These are phyloP conservation scores for Colletotrichum gloeosporioides DNA, from an alignment of 2,329 filamentous ascomycete genomes.

Conservation along the genomic window DNA sequence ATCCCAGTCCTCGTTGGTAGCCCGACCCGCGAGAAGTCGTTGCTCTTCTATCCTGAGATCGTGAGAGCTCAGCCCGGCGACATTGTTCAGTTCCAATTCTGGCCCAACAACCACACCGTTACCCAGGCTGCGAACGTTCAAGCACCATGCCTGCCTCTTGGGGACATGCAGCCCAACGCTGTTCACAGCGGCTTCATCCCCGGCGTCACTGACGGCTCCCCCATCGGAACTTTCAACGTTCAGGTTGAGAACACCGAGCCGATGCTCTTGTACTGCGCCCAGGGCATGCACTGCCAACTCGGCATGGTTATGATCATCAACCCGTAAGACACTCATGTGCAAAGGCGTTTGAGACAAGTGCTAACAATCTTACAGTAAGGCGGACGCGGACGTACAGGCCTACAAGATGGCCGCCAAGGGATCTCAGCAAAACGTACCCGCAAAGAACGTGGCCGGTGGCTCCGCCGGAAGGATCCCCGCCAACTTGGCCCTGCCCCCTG, in stretches of 20 bases:
- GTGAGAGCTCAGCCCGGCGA: slow-evolving; percentile 40
- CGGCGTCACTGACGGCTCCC: slow-evolving; percentile 36
- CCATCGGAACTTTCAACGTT: slow-evolving; percentile 52
- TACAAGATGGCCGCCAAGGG: background rate
- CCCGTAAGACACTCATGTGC: slow-evolving; percentile 32
- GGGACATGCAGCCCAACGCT: slow-evolving; percentile 32
- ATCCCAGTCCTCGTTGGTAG: slow-evolving; percentile 61
- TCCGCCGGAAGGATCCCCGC: background rate
- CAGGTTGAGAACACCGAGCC: slow-evolving; percentile 47
- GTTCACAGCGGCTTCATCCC: slow-evolving; percentile 48
- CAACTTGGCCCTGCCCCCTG: background rate
- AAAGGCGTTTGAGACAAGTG: background rate
- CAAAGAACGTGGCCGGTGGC: slow-evolving; percentile 12
- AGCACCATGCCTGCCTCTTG: slow-evolving; percentile 51
- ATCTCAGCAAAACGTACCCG: slow-evolving; percentile 6
- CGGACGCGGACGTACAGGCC: slow-evolving; percentile 4
- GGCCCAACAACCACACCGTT: slow-evolving; percentile 47
- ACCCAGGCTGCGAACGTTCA: slow-evolving; percentile 41
- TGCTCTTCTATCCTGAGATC: slow-evolving; percentile 49
- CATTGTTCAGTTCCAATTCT: slow-evolving; percentile 48
- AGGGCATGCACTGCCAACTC: slow-evolving; percentile 50
- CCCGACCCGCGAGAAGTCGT: slow-evolving; percentile 48
- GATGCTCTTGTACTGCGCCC: slow-evolving; percentile 57
- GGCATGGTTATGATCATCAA: slow-evolving; percentile 60
- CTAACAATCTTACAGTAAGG: background rate